Conservation (phyloP, 805 yeast species). For the Starmerella vitae region DNA sequence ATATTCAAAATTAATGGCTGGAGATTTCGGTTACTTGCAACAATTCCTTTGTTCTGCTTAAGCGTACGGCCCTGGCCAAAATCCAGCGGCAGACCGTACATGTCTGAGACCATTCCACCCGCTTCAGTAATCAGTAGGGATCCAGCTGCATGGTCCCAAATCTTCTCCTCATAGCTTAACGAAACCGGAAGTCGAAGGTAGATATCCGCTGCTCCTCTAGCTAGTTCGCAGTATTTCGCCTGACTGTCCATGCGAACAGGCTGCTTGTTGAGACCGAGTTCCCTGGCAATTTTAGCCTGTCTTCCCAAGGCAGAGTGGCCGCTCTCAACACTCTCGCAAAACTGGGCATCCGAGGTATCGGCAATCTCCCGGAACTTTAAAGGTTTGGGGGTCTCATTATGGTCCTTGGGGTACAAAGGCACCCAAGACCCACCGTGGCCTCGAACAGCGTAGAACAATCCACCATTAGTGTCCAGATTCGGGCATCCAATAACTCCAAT, state of each 20-base stretch:
- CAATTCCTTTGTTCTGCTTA: constrained; percentile 68
- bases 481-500: constrained; percentile 97
- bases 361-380: constrained; percentile 43
- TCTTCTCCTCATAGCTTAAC: constrained; percentile 70
- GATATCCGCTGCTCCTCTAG: constrained; percentile 84
- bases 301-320: constrained; percentile 87
- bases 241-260: constrained; percentile 82
- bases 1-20: constrained; percentile 12
- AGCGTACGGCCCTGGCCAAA: constrained; percentile 79
- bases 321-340: constrained; percentile 89
- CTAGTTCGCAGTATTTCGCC: constrained; percentile 84
- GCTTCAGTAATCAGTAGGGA: constrained; percentile 73
- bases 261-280: constrained; percentile 43
- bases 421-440: constrained; percentile 54
- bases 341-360: constrained; percentile 40
- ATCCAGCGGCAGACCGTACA: constrained; percentile 58
- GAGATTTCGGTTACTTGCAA: constrained; percentile 38
- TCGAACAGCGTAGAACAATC: constrained; percentile 55
- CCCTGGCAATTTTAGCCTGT: constrained; percentile 58
- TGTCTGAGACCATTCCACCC: constrained; percentile 83
- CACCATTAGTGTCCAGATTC: constrained; percentile 60
- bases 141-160: constrained; percentile 99
- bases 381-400: constrained; percentile 5
- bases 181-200: constrained; percentile 78
- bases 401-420: constrained; percentile 29